Percentiles rank a stretch among this genome's conserved stretches.
Conservation (phyloP, 2,329 filamentous ascomycete species). For the Pseudogymnoascus sp. region DNA sequence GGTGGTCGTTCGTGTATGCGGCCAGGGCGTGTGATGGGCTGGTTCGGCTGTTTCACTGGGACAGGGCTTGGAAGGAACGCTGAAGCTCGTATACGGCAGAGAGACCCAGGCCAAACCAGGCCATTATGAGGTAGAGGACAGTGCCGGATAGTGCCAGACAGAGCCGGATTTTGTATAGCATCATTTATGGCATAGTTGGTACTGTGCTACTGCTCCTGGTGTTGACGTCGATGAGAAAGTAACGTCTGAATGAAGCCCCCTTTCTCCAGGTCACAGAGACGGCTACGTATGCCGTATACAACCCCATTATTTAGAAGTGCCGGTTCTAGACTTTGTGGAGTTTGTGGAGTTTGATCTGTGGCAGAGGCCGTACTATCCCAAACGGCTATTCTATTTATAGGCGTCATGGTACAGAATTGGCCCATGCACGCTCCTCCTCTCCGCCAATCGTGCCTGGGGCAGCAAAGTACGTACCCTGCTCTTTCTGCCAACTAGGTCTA, state of each 20-base stretch:
- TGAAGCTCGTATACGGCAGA: neutral
- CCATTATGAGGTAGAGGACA: neutral
- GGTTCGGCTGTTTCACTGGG: neutral
- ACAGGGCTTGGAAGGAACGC: neutral
- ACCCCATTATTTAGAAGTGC: neutral
- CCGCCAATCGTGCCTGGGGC: neutral
- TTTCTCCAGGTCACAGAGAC: neutral
- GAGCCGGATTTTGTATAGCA: neutral
- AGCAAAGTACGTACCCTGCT: neutral
- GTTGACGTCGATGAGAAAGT: neutral
- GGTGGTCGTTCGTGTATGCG: slow-evolving; percentile 2
- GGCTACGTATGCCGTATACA: neutral
- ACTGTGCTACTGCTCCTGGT: neutral
- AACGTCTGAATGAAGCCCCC: neutral
- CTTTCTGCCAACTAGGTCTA: neutral
- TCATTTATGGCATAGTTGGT: neutral
- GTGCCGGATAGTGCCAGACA: neutral
- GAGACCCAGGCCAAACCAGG: neutral
- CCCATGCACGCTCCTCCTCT: slow-evolving; percentile 1
- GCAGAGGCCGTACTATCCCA: slow-evolving; percentile 1
- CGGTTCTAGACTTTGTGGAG: neutral
- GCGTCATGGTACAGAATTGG: neutral
- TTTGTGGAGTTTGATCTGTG: neutral
- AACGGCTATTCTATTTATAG: slow-evolving; percentile 3
- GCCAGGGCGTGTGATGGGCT: slow-evolving; percentile 1